These are phyloP conservation scores for Heliamphora exappendiculata DNA, from an alignment of 148 eudicot species.

Conservation along the genomic window DNA sequence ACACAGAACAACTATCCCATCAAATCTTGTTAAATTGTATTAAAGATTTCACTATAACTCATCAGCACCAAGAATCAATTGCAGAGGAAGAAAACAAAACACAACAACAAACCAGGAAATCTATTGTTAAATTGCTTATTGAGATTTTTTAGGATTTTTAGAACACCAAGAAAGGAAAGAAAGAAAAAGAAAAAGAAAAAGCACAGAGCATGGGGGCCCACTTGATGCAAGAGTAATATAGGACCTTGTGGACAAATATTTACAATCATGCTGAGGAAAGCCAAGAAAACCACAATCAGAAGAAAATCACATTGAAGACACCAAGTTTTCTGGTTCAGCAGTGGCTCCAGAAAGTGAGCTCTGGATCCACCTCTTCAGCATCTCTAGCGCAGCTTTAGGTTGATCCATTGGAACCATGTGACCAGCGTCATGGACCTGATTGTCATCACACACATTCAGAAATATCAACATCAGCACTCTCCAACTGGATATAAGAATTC, in stretches of 20 bases:
- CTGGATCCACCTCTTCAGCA: conserved; percentile 70
- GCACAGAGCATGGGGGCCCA: too few species aligned
- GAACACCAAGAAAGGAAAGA: background rate
- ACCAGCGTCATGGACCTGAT: conserved; percentile 83
- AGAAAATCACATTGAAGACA: conserved; percentile 48
- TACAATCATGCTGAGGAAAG: conserved; percentile 6
- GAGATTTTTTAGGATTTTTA: background rate
- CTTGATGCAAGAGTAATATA: background rate
- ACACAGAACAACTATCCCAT: too few species aligned
- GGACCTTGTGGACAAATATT: background rate
- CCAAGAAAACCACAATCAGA: background rate
- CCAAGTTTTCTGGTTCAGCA: conserved; percentile 26
- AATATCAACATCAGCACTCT: background rate
- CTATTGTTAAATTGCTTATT: too few species aligned
- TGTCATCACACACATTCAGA: conserved; percentile 2
- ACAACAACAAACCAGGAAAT: too few species aligned
- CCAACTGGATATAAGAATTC: background rate
- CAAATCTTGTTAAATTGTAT: too few species aligned
- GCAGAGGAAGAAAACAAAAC: too few species aligned
- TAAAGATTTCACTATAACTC: too few species aligned
- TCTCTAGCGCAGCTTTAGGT: conserved; percentile 70
- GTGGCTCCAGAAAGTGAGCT: conserved; percentile 37
- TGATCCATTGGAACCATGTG: conserved; percentile 99
- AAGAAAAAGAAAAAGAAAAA: too few species aligned
- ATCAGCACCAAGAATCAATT: too few species aligned